Evolutionary conservation across 1,284 basidiomycete species (phyloP).

Genomic region (Ustilago shanxiensis): DNA sequence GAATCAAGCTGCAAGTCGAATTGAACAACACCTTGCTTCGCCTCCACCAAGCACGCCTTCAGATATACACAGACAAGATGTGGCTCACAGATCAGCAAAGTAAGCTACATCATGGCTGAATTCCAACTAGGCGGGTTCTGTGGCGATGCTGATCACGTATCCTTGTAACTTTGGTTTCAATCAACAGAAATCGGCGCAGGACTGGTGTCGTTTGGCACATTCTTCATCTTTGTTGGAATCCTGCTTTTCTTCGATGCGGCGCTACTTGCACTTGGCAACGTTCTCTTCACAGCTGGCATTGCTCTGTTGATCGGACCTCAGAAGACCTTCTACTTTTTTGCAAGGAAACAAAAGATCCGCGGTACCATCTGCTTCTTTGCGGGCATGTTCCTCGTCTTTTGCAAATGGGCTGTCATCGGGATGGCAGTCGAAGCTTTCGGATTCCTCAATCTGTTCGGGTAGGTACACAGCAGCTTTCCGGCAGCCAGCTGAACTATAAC

Average conservation of each 20-base stretch:
- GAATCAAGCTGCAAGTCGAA: neutral
- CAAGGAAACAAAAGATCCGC: constrained; percentile 92
- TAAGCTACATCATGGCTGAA: constrained; percentile 28
- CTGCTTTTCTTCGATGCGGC: constrained; percentile 97
- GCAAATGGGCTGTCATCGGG: constrained; percentile 92
- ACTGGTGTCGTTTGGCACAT: constrained; percentile 93
- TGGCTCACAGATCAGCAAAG: constrained; percentile 70
- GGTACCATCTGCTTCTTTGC: constrained; percentile 75
- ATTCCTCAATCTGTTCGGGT: constrained; percentile 93
- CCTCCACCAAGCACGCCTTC: constrained; percentile 15
- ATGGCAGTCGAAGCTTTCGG: constrained; percentile 92
- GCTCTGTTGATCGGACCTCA: constrained; percentile 69
- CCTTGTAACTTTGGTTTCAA: neutral
- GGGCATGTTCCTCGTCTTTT: constrained; percentile 76
- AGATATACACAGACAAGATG: constrained; percentile 40
- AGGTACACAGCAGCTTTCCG: constrained; percentile 66
- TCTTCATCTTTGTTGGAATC: constrained; percentile 96
- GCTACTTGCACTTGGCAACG: constrained; percentile 93
- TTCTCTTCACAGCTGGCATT: constrained; percentile 68
- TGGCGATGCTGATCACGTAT: neutral
- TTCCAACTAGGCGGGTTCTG: too few relatives aligned
- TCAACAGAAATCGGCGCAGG: constrained; percentile 76
- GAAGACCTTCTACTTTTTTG: constrained; percentile 98
- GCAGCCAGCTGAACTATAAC: neutral
- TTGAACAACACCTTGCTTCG: neutral